Evolutionary conservation across 2,329 filamentous ascomycete species (phyloP).

Genomic region (Colletotrichum trifolii): DNA sequence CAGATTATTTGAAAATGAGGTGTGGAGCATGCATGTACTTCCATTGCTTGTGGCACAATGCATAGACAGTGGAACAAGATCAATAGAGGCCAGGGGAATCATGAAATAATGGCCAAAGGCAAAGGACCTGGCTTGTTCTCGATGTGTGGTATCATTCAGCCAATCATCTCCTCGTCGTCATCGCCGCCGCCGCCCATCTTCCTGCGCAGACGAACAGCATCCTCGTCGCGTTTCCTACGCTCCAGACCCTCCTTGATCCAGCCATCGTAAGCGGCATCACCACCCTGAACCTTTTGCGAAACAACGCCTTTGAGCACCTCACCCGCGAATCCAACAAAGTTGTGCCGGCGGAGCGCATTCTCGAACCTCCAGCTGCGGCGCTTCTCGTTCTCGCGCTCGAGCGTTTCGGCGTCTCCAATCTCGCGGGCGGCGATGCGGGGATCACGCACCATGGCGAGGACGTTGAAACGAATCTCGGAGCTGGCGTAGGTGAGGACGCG

Average conservation of each 20-base stretch:
- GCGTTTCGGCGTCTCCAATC: slow-evolving; percentile 82
- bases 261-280: slow-evolving; percentile 71
- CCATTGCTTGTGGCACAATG: too few relatives aligned
- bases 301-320: slow-evolving; percentile 91
- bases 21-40: too few relatives aligned
- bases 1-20: too few relatives aligned
- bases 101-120: too few relatives aligned
- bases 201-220: slow-evolving; percentile 32
- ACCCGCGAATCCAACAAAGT: slow-evolving; percentile 95
- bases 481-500: slow-evolving; percentile 87
- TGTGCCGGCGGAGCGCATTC: slow-evolving; percentile 90
- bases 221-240: slow-evolving; percentile 55
- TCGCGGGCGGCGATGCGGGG: slow-evolving; percentile 80
- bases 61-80: too few relatives aligned
- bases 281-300: slow-evolving; percentile 74
- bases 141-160: slow-evolving; percentile 29
- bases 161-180: slow-evolving; percentile 35
- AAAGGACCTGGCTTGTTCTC: too few relatives aligned
- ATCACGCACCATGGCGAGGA: slow-evolving; percentile 92
- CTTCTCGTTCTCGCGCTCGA: slow-evolving; percentile 86
- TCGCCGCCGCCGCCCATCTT: slow-evolving; percentile 37
- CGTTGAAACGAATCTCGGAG: slow-evolving; percentile 93
- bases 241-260: slow-evolving; percentile 78
- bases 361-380: slow-evolving; percentile 91
- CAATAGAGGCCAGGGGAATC: too few relatives aligned